Evolutionary conservation across 257 asterid species (phyloP), one percentile per base, ranked within the genome.

Genomic region (Solanum boliviense): DNA sequence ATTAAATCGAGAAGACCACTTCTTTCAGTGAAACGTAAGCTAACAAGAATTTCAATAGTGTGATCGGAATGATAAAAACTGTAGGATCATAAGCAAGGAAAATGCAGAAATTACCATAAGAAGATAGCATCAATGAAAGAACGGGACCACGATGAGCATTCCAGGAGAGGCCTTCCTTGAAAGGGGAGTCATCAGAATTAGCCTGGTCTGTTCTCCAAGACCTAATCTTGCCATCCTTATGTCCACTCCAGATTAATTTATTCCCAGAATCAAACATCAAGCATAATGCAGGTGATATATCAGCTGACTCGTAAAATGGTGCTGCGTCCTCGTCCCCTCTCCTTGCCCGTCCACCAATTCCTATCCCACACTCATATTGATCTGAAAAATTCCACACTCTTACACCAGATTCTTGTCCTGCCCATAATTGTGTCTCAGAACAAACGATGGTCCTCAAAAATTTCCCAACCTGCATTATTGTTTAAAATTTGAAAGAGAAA

Each of bases 311-410:
- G 48, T 87, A 89, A 91, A 96, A 97, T 1, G 99, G 99, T 62
- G 98, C 95, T 4, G 99, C 96, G 60, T 97, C 99, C 89, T 96
- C 99, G 48, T 97, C 99, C 48, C 98, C 99, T 87, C 99, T 95
- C 87, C 93, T 90, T 71, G 93, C 94, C 86, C 95, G 90, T 74
- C 96, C 95, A 46, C 93, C 95, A 4, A 62, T 52, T 87, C 98
- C 99, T 9, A 73, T 72, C 62, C 99, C 99, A 16, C 95, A 92
- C 92, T 92, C 92, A 85, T 91, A 94, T 79, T 98, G 93, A 91
- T 95, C 97, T 1, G 95, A 74, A 87, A 96, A 90, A 83, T 95
- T 92, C 99, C 99, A 97, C 65, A 95, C 98, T 91, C 99, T 91
- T 41, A 97, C 95, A 7, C 99, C 98, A 0, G 95, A 92, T 92